Evolutionary conservation across 2,329 filamentous ascomycete species (phyloP).

Genomic region (Claviceps sorghi): DNA sequence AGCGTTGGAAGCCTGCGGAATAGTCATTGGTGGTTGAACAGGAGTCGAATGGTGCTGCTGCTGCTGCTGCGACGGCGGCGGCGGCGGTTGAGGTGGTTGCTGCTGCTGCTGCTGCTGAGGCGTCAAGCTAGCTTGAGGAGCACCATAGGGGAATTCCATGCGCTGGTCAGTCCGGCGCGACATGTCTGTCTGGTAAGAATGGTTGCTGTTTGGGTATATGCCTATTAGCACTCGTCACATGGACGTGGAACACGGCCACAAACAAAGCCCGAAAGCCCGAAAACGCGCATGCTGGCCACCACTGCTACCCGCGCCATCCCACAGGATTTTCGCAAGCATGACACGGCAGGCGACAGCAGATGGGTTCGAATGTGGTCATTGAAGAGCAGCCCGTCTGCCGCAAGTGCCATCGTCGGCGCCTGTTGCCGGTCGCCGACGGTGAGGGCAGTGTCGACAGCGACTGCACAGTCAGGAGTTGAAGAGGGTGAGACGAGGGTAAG

Average conservation of each 20-base stretch:
- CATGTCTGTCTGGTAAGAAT: slow-evolving; percentile 39
- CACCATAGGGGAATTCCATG: slow-evolving; percentile 28
- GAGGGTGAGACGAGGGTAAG: not conserved
- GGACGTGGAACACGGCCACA: not conserved
- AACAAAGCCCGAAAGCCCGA: not conserved
- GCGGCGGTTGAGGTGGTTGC: slow-evolving; percentile 17
- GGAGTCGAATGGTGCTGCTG: slow-evolving; percentile 25
- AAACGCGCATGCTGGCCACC: not conserved
- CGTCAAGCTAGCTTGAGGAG: slow-evolving; percentile 24
- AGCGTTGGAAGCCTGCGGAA: slow-evolving; percentile 23
- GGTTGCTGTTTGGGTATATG: slow-evolving; percentile 19
- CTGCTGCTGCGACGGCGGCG: slow-evolving; percentile 9
- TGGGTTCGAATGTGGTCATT: not conserved
- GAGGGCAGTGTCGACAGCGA: not conserved
- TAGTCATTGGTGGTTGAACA: slow-evolving; percentile 29
- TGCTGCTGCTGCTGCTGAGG: slow-evolving; percentile 21
- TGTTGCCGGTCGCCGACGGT: not conserved
- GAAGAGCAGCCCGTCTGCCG: not conserved
- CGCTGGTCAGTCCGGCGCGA: slow-evolving; percentile 26
- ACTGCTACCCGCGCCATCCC: not conserved
- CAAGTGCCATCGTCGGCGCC: not conserved
- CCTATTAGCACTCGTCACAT: slow-evolving; percentile 13
- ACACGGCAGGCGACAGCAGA: not conserved
- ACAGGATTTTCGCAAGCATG: not conserved
- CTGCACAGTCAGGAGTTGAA: not conserved